A percentile compares a stretch with the other conserved stretches of the same genome.
Evolutionary conservation across 768 basidiomycete genomes (phyloP).

Genomic region (Termitomyces bulborhizus): DNA sequence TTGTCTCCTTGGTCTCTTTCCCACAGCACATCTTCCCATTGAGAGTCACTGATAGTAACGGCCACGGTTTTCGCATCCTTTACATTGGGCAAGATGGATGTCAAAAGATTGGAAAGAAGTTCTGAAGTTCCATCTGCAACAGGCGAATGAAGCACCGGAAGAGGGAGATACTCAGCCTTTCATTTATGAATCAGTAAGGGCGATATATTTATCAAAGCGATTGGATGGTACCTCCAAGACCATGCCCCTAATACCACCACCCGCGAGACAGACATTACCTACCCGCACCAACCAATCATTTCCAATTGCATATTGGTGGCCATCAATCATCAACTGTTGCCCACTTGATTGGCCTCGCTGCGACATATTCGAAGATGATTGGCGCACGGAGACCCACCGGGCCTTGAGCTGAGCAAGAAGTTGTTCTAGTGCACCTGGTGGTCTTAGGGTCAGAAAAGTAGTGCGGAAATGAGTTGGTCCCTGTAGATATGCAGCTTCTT

Average conservation of each 20-base stretch:
- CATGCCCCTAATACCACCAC: slow-evolving; percentile 78
- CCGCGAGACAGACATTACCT: slow-evolving; percentile 71
- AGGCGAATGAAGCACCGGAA: slow-evolving; percentile 62
- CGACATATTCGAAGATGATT: slow-evolving; percentile 27
- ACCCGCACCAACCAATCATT: slow-evolving; percentile 78
- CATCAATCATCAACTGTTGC: slow-evolving; percentile 70
- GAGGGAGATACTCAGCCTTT: slow-evolving; percentile 81
- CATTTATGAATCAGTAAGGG: neutral
- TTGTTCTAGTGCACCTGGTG: slow-evolving; percentile 72
- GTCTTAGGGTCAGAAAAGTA: slow-evolving; percentile 70
- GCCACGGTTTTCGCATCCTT: slow-evolving; percentile 70
- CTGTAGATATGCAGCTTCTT: slow-evolving; percentile 37
- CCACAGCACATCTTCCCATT: slow-evolving; percentile 81
- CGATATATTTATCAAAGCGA: neutral
- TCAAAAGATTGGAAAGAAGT: slow-evolving; percentile 66
- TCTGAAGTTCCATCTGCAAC: slow-evolving; percentile 64
- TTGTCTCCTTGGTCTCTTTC: slow-evolving; percentile 60
- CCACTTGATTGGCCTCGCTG: slow-evolving; percentile 43
- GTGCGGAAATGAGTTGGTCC: slow-evolving; percentile 64
- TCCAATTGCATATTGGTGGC: slow-evolving; percentile 68
- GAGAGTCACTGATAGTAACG: slow-evolving; percentile 68
- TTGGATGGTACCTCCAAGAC: slow-evolving; percentile 56
- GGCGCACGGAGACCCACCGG: slow-evolving; percentile 68
- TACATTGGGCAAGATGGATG: slow-evolving; percentile 69
- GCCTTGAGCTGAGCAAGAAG: slow-evolving; percentile 68